Percentiles rank a stretch among this genome's conserved stretches.
phyloP scores from a whole-genome alignment of 108 stramenopile genomes.

The Schizochytrium sp. region DNA sequence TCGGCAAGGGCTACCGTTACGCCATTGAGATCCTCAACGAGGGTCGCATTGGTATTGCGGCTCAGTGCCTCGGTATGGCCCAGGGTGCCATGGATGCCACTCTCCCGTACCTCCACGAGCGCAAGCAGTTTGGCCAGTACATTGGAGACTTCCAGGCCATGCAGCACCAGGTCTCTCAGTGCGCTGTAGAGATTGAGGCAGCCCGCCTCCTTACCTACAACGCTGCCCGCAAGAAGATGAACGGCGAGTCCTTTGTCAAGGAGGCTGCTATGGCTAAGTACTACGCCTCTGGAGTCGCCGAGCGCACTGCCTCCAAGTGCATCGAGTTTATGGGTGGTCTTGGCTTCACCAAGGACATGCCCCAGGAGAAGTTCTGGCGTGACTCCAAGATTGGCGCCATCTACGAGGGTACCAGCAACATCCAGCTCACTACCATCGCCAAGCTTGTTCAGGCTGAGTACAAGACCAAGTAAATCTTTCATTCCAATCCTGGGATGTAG shows the following conservation, averaged over 20 bases:
- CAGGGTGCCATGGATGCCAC: constrained; percentile 89
- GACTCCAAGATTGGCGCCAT: constrained; percentile 96
- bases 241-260: constrained; percentile 87
- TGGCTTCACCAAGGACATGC: constrained; percentile 88
- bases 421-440: constrained; percentile 86
- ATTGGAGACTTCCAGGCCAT: constrained; percentile 88
- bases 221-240: constrained; percentile 89
- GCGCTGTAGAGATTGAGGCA: constrained; percentile 91
- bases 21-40: constrained; percentile 96
- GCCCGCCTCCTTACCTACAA: constrained; percentile 91
- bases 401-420: constrained; percentile 89
- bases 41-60: constrained; percentile 94
- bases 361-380: constrained; percentile 93
- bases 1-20: constrained; percentile 90
- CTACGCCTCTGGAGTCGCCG: constrained; percentile 88
- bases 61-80: constrained; percentile 91
- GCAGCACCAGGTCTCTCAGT: constrained; percentile 94
- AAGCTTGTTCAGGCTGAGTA: constrained; percentile 79
- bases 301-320: constrained; percentile 73
- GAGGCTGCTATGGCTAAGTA: constrained; percentile 95
- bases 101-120: constrained; percentile 88
- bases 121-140: constrained; percentile 88
- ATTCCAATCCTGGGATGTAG: background rate
- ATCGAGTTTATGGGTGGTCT: constrained; percentile 95
- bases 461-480: constrained; percentile 1